Base-by-base conservation (phyloP, 805 yeast genomes). In the Candida sphagnicola region DNA sequence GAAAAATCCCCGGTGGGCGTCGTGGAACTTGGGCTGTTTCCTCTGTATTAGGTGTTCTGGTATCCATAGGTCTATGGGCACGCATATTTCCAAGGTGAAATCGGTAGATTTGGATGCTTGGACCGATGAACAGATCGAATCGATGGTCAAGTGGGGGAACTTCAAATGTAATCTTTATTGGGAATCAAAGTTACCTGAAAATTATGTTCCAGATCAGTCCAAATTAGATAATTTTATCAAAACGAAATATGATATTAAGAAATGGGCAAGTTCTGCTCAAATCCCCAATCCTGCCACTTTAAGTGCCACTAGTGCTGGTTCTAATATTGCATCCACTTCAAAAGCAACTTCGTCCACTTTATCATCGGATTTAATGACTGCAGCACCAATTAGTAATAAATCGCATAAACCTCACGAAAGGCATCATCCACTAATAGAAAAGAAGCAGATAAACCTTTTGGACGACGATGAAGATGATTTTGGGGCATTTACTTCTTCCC, bases 11-110 rank as follows among this genome's bases (percentile, higher is more conserved):
- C 75, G 98, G 39, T 91, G 99, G 99, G 96, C 98, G 8, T 82
- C 95, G 14, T 91, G 97, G 96, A 89, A 84, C 50, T 61, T 91
- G 38, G 99, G 99, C 17, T 79, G 93, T 40, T 90, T 93, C 54
- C 76, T 91, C 30, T 91, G 99, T 61, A 91, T 91, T 47, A 74
- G 93, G 51, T 91, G 99, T 62, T 90, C 97, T 1, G 99, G 99
- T 1, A 85, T 91, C 45, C 99, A 91, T 59, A 74, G 98, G 56
- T 78, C 91, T 37, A 80, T 91, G 82, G 98, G 99, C 1, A 90
- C 97, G 0, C 99, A 91, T 62, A 88, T 91, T 34, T 82, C 95
- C 19, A 75, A 87, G 54, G 98, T 93, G 36, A 87, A 93, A 56
- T 84, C 95, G 4, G 95, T 91, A 28, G 98, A 93, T 64, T 72